Conservation (phyloP, 192 early-diverging fungal genomes). For the Jimgerdemannia lactiflua region DNA sequence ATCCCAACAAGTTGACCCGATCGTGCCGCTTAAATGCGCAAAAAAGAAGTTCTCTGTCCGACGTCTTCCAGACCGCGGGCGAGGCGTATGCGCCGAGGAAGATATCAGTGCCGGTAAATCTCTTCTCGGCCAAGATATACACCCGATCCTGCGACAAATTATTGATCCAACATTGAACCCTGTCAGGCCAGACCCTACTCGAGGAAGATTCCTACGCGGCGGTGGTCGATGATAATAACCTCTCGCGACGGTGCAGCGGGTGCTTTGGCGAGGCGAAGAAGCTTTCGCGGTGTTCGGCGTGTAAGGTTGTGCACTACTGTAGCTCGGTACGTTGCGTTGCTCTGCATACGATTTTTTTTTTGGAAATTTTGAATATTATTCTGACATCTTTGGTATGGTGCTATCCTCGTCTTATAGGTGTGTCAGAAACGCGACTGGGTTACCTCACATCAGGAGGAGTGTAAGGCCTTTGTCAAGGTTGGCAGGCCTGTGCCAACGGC, state of each 20-base stretch:
- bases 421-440: conserved; percentile 28
- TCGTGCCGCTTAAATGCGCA: background rate
- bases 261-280: conserved; percentile 7
- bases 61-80: background rate
- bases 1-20: background rate
- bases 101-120: background rate
- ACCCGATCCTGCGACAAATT: background rate
- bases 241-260: conserved; percentile 8
- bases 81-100: conserved; percentile 10
- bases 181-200: conserved; percentile 8
- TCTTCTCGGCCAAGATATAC: background rate
- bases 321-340: conserved; percentile 8
- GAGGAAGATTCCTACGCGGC: conserved; percentile 14
- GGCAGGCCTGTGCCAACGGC: conserved; percentile 24
- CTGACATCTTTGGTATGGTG: conserved; percentile 11
- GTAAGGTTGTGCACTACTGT: background rate
- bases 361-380: too few relatives aligned
- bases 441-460: conserved; percentile 31
- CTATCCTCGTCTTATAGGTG: background rate
- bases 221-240: conserved; percentile 14
- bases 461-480: conserved; percentile 20
- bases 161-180: background rate
- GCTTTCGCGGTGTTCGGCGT: background rate
- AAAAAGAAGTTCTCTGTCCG: background rate
- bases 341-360: conserved; percentile 8